Evolutionary conservation across 192 early-diverging fungal genomes (phyloP).

Genomic region (Radiomyces spectabilis): DNA sequence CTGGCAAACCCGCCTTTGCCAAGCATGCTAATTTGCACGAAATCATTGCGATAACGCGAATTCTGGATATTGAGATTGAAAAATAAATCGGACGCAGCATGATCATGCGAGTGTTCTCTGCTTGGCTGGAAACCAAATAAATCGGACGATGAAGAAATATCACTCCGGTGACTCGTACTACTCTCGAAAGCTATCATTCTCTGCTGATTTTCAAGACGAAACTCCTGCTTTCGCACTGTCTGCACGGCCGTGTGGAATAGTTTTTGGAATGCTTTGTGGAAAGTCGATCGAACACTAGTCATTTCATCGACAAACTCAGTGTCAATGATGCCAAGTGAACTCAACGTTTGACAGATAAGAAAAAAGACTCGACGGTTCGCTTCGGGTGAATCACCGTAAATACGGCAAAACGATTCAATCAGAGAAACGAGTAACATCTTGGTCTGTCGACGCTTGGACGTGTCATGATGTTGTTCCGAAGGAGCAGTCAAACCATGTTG

Average conservation of each 20-base stretch:
- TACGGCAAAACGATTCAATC: slow-evolving; percentile 83
- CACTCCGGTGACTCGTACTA: too few species aligned
- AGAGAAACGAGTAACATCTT: slow-evolving; percentile 80
- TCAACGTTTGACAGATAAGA: slow-evolving; percentile 81
- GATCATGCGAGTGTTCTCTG: too few species aligned
- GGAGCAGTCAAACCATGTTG: too few species aligned
- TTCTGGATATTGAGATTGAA: slow-evolving; percentile 40
- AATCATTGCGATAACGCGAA: slow-evolving; percentile 78
- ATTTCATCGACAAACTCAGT: slow-evolving; percentile 66
- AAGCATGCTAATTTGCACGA: slow-evolving; percentile 66
- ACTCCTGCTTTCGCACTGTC: slow-evolving; percentile 47
- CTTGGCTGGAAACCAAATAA: too few species aligned
- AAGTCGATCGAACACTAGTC: slow-evolving; percentile 71
- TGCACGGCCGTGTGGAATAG: slow-evolving; percentile 76
- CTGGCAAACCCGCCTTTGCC: slow-evolving; percentile 90
- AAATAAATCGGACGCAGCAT: background rate
- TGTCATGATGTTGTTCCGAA: too few species aligned
- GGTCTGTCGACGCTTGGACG: slow-evolving; percentile 46
- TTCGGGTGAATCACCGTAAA: slow-evolving; percentile 83
- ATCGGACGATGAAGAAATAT: too few species aligned
- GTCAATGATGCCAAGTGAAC: slow-evolving; percentile 76
- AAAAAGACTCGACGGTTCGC: slow-evolving; percentile 82
- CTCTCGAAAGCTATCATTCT: too few species aligned
- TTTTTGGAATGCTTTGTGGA: slow-evolving; percentile 79
- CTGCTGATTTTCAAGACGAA: background rate